Base-by-base conservation (phyloP, 2,329 filamentous ascomycete genomes). In the Trichoderma endophyticum region DNA sequence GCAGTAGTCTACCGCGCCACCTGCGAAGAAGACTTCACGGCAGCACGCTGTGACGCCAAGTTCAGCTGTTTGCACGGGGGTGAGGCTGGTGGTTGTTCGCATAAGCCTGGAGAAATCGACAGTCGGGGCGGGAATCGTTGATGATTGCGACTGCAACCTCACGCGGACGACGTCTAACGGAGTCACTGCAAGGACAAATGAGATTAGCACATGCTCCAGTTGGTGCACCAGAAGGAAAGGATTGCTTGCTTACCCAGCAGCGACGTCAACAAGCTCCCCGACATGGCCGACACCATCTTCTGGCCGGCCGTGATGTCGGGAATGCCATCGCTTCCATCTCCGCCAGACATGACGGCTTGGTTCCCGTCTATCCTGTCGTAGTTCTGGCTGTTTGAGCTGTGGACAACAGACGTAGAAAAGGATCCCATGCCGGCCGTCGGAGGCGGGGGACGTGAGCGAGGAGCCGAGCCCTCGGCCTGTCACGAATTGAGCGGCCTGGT, bases 101-200 rank as follows among this genome's bases (percentile, higher is more conserved):
- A 88, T 80, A 80, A 91, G 81, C 81, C 86, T 84, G 79, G 87
- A 83, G 76, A 89, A 85, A 77, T 88, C 84, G 78, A 86, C 83
- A 75, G 84, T 81, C 76, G 87, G 84, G 72, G 81, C 79, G 73
- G 86, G 81, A 69, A 83, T 71, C 24, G 57, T 54, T 2, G 78
- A 57, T 81, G 79, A 86, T 79, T 98, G 95, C 2, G 96, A 95
- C 82, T 99, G 96, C 69, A 97, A 86, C 74, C 96, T 94, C 61
- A 99, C 94, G 74, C 96, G 93, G 73, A 99, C 96, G 74, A 99
- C 96, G 79, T 99, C 96, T 67, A 99, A 91, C 61, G 96, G 96
- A 6, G 96, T 99, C 36, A 97, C 95, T 97, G 75, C 9, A 71
- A 59, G 24, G 21, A 12, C 21, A 26, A 11, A 30, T 11, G 11